These are phyloP conservation scores for Saccharomyces hybrid DNA, from an alignment of 1,139 yeast species.

Conservation along the genomic window DNA sequence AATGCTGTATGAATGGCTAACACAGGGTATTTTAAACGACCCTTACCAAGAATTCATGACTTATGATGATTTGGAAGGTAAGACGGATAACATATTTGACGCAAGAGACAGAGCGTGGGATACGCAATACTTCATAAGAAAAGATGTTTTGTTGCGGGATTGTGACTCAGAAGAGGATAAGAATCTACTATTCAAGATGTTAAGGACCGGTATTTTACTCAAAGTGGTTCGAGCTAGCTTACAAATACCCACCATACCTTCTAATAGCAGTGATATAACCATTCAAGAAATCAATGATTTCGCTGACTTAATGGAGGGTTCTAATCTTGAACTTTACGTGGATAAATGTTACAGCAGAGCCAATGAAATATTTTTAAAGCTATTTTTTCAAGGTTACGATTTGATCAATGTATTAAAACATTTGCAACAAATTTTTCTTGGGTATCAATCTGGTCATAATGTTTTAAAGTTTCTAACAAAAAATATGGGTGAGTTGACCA, in stretches of 20 bases:
- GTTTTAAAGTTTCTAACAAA: constrained; percentile 16
- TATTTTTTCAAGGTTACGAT: constrained; percentile 56
- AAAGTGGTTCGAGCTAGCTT: constrained; percentile 42
- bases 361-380: constrained; percentile 49
- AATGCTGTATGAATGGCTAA: constrained; percentile 74
- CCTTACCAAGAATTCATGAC: constrained; percentile 80
- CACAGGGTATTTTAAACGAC: constrained; percentile 66
- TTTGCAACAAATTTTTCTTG: constrained; percentile 49
- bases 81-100: constrained; percentile 30
- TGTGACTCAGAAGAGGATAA: constrained; percentile 37
- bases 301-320: constrained; percentile 44
- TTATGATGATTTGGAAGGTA: constrained; percentile 32
- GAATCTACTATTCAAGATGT: constrained; percentile 40
- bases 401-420: constrained; percentile 41
- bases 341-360: constrained; percentile 62
- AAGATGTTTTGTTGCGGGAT: constrained; percentile 69
- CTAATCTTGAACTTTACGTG: constrained; percentile 50
- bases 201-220: constrained; percentile 78
- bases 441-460: constrained; percentile 39
- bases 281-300: constrained; percentile 7
- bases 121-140: constrained; percentile 64
- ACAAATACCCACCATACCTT: constrained; percentile 6
- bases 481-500: constrained; percentile 23
- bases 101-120: constrained; percentile 79
- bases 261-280: neutral